These are phyloP conservation scores for Gamarada debralockiae DNA, from an alignment of 495 filamentous ascomycete species.

Conservation along the genomic window DNA sequence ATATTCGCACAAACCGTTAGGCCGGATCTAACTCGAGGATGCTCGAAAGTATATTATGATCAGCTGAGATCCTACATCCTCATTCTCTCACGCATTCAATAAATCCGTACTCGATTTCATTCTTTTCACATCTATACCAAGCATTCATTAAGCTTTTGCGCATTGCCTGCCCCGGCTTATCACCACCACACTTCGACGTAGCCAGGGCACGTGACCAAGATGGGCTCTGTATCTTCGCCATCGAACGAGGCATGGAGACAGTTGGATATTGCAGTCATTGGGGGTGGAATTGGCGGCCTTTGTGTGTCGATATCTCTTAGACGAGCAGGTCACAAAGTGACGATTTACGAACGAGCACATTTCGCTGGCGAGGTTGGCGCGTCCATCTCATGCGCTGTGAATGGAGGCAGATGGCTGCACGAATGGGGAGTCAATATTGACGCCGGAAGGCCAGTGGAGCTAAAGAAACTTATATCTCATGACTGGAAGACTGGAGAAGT, in stretches of 20 bases:
- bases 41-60: no score
- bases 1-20: no score
- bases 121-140: no score
- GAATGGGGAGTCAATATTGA: constrained; percentile 35
- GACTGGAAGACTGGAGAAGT: constrained; percentile 37
- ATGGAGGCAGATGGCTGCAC: constrained; percentile 46
- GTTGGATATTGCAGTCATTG: constrained; percentile 20
- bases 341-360: constrained; percentile 50
- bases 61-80: no score
- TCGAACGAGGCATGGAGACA: no score
- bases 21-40: no score
- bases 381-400: constrained; percentile 56
- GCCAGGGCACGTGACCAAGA: constrained; percentile 2
- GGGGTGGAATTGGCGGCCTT: constrained; percentile 36
- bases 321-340: constrained; percentile 48
- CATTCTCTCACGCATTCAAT: no score
- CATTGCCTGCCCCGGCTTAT: no score
- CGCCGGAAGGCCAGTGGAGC: constrained; percentile 29
- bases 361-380: constrained; percentile 53
- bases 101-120: no score
- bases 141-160: no score
- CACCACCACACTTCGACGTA: no score
- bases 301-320: constrained; percentile 52
- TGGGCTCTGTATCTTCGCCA: constrained; percentile 17
- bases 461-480: constrained; percentile 37